Base-by-base conservation (phyloP, 2,329 filamentous ascomycete species). In the Rugonectria rugulosa region DNA sequence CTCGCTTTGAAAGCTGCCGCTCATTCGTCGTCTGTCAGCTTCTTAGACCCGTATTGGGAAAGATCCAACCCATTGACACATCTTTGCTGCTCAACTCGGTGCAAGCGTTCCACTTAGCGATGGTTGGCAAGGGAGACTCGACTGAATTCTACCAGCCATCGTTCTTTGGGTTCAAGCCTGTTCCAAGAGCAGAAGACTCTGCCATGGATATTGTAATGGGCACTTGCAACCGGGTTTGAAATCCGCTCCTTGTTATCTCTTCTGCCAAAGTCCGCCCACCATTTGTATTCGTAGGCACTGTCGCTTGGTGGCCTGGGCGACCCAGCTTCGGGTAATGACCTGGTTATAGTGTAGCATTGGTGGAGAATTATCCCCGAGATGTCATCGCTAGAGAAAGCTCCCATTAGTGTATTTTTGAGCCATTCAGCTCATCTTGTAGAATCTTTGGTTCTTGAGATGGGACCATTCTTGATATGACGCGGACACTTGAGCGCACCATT, bases 81-180 rank as follows among this genome's bases (percentile, higher is more conserved):
- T 10, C 27, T 20, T 12, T 15, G 12, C 29, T 32, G 12, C 29
- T 21, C 21, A 23, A 7, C 15, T 15, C 21, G 56, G 45, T 45
- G 10, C 42, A 58, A 44, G 34, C 37, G 32, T 37, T 11, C 23
- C 10, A 43, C 26, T 42, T 29, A 19, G 38, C 17, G 44, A 44
- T 29, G 45, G 23, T 10, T 7, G 48, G 15, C 26, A 37, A 14
- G 36, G 21, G 21, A 34, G 53, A 34, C 17, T 47, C 38, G 32
- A 32, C 23, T 12, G 29, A 41, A 60, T 64, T 61, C 56, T 62
- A 56, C 68, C 55, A 61, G 47, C 63, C 64, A 63, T 43, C 38
- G 31, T 57, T 36, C 32, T 38, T 60, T 41, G 58, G 57, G 44
- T 41, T 56, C 43, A 54, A 58, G 51, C 65, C 65, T 63, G 63